Percentiles rank a stretch among this genome's conserved stretches.
phyloP scores from a whole-genome alignment of 352 stramenopile genomes.

The Pythium oligandrum region DNA sequence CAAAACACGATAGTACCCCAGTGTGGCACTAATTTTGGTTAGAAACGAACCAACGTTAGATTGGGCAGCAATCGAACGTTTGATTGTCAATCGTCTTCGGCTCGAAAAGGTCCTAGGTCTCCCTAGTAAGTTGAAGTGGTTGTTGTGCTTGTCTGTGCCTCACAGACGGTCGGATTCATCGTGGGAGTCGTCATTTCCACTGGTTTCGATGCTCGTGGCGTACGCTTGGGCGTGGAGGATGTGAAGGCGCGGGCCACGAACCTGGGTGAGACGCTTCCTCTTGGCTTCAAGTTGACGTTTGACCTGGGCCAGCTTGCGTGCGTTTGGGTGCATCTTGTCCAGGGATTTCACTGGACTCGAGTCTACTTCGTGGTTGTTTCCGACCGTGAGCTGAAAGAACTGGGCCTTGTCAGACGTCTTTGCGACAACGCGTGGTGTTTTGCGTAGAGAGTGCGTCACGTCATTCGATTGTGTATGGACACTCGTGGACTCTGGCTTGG shows the following conservation, averaged over 20 bases:
- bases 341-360: neutral
- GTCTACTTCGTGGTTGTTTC: neutral
- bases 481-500: slow-evolving; percentile 4
- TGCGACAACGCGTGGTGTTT: too few species aligned
- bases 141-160: too few species aligned
- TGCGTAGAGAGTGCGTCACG: slow-evolving; percentile 9
- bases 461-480: neutral
- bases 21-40: neutral
- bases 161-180: too few species aligned
- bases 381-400: neutral
- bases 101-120: too few species aligned
- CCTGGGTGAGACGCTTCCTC: slow-evolving; percentile 3
- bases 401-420: neutral
- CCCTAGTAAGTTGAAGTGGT: too few species aligned
- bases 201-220: neutral
- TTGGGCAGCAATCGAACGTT: slow-evolving; percentile 8
- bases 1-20: slow-evolving; percentile 13
- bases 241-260: slow-evolving; percentile 34
- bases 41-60: slow-evolving; percentile 1
- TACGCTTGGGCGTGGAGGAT: slow-evolving; percentile 39
- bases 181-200: neutral
- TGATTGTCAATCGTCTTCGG: neutral
- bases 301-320: slow-evolving; percentile 17
- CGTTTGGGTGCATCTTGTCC: slow-evolving; percentile 8
- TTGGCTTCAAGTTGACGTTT: slow-evolving; percentile 8